Base-by-base conservation (phyloP, 495 filamentous ascomycete genomes). In the Tricharina praecox region DNA sequence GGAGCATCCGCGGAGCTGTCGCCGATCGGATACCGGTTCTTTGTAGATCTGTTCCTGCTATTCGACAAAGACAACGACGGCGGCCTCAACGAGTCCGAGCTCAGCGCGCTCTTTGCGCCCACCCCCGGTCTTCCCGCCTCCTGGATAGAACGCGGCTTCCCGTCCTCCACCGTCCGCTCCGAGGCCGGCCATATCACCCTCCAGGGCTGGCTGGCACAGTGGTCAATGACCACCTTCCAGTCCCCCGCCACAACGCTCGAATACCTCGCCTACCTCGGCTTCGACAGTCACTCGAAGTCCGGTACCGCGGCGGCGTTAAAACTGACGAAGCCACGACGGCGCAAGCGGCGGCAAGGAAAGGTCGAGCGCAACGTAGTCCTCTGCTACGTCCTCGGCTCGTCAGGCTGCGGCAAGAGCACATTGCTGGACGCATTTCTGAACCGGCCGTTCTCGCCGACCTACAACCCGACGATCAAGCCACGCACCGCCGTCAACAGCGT, bases 221-320 rank as follows among this genome's bases (percentile, higher is more conserved):
- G 90, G 90, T 93, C 85, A 63, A 97, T 97, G 90, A 97, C 92
- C 0, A 97, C 90, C 1, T 97, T 96, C 56, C 74, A 86, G 41
- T 85, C 90, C 24, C 88, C 92, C 13, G 88, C 85, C 60, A 96
- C 85, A 0, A 96, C 90, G 0, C 67, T 97, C 1, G 83, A 88
- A 51, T 97, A 97, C 58, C 73, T 97, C 8, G 92, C 90, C 4
- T 96, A 94, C 56, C 75, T 97, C 1, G 90, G 90, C 8, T 97
- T 94, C 58, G 82, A 85, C 53, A 71, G 71, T 8, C 55, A 68
- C 0, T 61, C 66, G 38, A 69, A 70, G 49, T 73, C 76, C 35
- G 50, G 50, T 2, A 52, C 43, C 20, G 81, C 85, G 0, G 75
- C 79, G 1, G 90, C 90, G 8, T 69, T 97, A 21, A 92, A 94